Conservation (phyloP, 2,329 filamentous ascomycete species). For the Phyllosticta paracitricarpa region DNA sequence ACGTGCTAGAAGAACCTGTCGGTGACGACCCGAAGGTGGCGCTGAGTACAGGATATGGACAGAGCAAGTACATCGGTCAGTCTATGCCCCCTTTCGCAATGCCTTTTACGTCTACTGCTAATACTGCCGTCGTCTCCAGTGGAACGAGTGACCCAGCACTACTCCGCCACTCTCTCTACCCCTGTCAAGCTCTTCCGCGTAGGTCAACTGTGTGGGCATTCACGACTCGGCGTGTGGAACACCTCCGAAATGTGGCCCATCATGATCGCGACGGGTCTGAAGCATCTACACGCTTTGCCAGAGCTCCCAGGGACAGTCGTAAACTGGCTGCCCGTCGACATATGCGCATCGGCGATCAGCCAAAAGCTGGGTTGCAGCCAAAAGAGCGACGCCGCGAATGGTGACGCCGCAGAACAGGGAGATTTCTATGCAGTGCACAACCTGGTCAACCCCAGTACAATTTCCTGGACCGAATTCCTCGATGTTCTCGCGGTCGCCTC, state of each 20-base stretch:
- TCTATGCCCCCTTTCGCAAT: not conserved
- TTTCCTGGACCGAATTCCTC: constrained; percentile 8
- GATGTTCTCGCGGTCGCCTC: not conserved
- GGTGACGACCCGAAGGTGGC: constrained; percentile 5
- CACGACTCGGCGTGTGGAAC: constrained; percentile 8
- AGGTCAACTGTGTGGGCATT: constrained; percentile 12
- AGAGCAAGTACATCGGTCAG: constrained; percentile 12
- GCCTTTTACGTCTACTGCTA: not conserved
- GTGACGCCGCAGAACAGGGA: not conserved
- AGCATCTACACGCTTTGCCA: constrained; percentile 9
- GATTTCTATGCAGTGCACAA: constrained; percentile 7
- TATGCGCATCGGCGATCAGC: constrained; percentile 6
- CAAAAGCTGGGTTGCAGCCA: too few species aligned
- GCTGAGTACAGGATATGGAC: constrained; percentile 10
- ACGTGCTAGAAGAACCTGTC: constrained; percentile 6
- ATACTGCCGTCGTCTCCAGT: not conserved
- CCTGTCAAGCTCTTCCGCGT: constrained; percentile 11
- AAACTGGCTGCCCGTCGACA: constrained; percentile 11
- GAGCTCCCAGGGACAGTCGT: constrained; percentile 2
- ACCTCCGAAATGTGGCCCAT: constrained; percentile 12
- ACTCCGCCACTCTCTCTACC: not conserved
- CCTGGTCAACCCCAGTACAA: constrained; percentile 8
- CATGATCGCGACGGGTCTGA: constrained; percentile 11
- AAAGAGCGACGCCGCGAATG: not conserved
- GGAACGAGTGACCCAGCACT: constrained; percentile 9